phyloP scores from a whole-genome alignment of 306 rosid species.

The Abrus precatorius region DNA sequence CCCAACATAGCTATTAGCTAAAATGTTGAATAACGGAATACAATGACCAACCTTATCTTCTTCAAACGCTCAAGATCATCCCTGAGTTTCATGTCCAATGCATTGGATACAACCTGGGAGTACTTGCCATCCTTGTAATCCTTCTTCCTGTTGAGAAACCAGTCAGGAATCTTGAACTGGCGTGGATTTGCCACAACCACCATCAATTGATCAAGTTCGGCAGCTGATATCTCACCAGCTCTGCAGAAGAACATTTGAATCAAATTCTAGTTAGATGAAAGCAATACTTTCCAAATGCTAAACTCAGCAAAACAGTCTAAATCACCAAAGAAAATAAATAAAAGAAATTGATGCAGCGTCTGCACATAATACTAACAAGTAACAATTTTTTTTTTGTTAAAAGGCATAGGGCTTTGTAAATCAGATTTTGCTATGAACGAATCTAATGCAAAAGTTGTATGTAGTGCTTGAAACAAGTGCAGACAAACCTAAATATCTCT shows the following conservation, averaged over 20 bases:
- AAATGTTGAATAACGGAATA: background rate
- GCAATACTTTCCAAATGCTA: background rate
- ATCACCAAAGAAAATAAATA: background rate
- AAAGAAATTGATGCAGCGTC: background rate
- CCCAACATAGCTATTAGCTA: background rate
- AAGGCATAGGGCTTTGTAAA: background rate
- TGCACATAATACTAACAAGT: background rate
- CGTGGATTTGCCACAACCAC: slow-evolving; percentile 69
- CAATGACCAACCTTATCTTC: slow-evolving; percentile 73
- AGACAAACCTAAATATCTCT: background rate
- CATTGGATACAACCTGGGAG: slow-evolving; percentile 79
- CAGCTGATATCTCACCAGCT: slow-evolving; percentile 74
- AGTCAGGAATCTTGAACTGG: slow-evolving; percentile 81
- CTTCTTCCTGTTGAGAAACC: slow-evolving; percentile 85
- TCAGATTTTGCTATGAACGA: background rate
- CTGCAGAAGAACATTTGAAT: slow-evolving; percentile 47
- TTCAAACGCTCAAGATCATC: slow-evolving; percentile 91
- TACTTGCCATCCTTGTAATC: slow-evolving; percentile 82
- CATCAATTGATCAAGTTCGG: slow-evolving; percentile 76
- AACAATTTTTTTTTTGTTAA: background rate
- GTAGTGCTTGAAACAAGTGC: slow-evolving; percentile 5
- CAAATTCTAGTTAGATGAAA: background rate
- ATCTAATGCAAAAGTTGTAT: background rate
- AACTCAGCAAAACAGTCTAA: background rate
- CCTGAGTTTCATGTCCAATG: slow-evolving; percentile 87